Evolutionary conservation across 2,329 filamentous ascomycete genomes (phyloP).

Genomic region (Fusarium transvaalense): DNA sequence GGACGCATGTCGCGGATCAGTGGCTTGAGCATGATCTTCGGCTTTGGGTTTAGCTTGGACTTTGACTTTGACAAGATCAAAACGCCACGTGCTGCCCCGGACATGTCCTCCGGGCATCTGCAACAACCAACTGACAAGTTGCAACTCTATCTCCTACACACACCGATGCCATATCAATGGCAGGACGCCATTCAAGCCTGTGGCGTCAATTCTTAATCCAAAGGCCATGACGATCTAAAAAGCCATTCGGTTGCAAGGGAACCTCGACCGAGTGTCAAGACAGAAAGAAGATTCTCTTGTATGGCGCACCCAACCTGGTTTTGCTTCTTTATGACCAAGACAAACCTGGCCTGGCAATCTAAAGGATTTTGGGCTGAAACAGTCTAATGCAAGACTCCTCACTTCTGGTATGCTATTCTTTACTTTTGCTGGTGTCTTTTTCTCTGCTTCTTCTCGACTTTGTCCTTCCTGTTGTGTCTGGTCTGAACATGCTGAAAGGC

Average conservation of each 20-base stretch:
- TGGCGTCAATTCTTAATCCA: background rate
- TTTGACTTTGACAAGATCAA: background rate
- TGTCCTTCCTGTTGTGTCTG: conserved; percentile 5
- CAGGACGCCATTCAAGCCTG: background rate
- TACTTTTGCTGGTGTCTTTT: background rate
- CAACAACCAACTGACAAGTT: background rate
- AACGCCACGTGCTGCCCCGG: conserved; percentile 5
- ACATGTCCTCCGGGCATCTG: background rate
- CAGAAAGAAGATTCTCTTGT: background rate
- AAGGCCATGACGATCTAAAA: background rate
- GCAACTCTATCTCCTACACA: conserved; percentile 1
- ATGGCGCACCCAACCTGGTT: background rate
- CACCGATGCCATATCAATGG: conserved; percentile 3
- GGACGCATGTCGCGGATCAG: background rate
- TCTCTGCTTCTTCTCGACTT: background rate
- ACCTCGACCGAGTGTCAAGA: background rate
- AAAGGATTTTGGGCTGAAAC: conserved; percentile 23
- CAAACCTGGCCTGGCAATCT: background rate
- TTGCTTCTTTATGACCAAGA: conserved; percentile 8
- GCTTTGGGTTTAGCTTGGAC: background rate
- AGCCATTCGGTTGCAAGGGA: background rate
- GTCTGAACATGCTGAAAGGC: background rate
- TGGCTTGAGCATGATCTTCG: background rate
- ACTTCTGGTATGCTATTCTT: background rate
- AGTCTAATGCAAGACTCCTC: background rate